phyloP scores from a whole-genome alignment of 768 basidiomycete species.

The Harrya chromipes region DNA sequence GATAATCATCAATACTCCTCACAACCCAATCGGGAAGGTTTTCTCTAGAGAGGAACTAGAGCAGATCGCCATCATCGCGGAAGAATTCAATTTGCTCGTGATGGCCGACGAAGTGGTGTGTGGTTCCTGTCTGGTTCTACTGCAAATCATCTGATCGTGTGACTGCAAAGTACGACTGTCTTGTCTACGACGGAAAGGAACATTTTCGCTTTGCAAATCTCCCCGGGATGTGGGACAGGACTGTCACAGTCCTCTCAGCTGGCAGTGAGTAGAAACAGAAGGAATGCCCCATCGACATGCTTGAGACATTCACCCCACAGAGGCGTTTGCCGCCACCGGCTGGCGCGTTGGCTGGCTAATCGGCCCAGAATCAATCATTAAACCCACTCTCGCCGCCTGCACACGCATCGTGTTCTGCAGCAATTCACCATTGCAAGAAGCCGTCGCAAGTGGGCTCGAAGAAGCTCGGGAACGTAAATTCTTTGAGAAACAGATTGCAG shows the following conservation, averaged over 20 bases:
- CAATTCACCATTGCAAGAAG: conserved; percentile 94
- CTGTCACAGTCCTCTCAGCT: conserved; percentile 93
- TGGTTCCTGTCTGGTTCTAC: background rate
- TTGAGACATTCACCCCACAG: conserved; percentile 36
- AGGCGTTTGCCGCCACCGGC: conserved; percentile 95
- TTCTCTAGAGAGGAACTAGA: conserved; percentile 83
- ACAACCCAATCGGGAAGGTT: conserved; percentile 98
- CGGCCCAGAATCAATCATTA: conserved; percentile 77
- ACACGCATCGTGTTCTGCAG: conserved; percentile 95
- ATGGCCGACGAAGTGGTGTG: conserved; percentile 96
- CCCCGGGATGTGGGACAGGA: conserved; percentile 99
- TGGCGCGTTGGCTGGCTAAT: conserved; percentile 98
- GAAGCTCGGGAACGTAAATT: conserved; percentile 67
- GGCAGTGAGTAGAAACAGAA: conserved; percentile 60
- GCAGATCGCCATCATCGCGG: conserved; percentile 79
- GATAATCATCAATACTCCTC: conserved; percentile 94
- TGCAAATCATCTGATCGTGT: background rate
- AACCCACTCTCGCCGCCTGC: conserved; percentile 83
- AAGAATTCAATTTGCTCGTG: conserved; percentile 89
- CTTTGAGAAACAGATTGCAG: conserved; percentile 69
- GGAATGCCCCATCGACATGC: background rate
- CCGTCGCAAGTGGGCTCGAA: conserved; percentile 86
- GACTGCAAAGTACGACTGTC: conserved; percentile 76
- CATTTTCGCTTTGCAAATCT: conserved; percentile 91
- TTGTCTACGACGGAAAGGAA: conserved; percentile 83